Conservation (phyloP, 2,329 filamentous ascomycete genomes). For the Exophiala alcalophila region DNA sequence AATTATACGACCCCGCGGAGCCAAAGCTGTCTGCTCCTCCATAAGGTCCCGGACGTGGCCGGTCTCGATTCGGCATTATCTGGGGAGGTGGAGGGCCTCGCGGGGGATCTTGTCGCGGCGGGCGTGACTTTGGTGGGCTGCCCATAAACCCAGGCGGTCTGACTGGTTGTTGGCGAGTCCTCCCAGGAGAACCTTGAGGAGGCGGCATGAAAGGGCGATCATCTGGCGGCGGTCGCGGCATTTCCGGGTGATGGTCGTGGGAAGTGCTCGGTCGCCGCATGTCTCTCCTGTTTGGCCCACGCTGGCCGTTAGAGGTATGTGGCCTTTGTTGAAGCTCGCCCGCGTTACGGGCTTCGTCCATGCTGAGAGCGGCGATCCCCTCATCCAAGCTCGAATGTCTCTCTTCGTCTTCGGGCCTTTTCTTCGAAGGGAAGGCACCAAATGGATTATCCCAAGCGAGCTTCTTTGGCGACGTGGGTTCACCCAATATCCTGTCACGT, state of each 20-base stretch:
- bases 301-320: slow-evolving; percentile 23
- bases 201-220: slow-evolving; percentile 6
- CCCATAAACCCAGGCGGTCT: slow-evolving; percentile 5
- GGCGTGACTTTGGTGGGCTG: slow-evolving; percentile 15
- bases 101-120: slow-evolving; percentile 3
- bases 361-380: slow-evolving; percentile 15
- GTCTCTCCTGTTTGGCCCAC: slow-evolving; percentile 15
- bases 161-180: slow-evolving; percentile 6
- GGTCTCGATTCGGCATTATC: slow-evolving; percentile 6
- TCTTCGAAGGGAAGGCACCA: slow-evolving; percentile 41
- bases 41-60: slow-evolving; percentile 1
- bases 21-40: slow-evolving; percentile 6
- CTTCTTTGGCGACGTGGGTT: slow-evolving; percentile 39
- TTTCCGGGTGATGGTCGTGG: slow-evolving; percentile 14
- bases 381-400: slow-evolving; percentile 30
- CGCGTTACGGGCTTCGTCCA: slow-evolving; percentile 10
- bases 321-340: slow-evolving; percentile 14
- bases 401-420: slow-evolving; percentile 39
- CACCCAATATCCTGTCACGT: slow-evolving; percentile 28
- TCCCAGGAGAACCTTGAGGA: neutral
- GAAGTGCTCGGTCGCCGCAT: slow-evolving; percentile 17
- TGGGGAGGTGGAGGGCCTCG: slow-evolving; percentile 10
- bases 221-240: slow-evolving; percentile 4
- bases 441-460: slow-evolving; percentile 51
- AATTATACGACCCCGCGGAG: slow-evolving; percentile 2